Conservation (phyloP, 2,329 filamentous ascomycete species). For the Zymoseptoria ardabiliae region DNA sequence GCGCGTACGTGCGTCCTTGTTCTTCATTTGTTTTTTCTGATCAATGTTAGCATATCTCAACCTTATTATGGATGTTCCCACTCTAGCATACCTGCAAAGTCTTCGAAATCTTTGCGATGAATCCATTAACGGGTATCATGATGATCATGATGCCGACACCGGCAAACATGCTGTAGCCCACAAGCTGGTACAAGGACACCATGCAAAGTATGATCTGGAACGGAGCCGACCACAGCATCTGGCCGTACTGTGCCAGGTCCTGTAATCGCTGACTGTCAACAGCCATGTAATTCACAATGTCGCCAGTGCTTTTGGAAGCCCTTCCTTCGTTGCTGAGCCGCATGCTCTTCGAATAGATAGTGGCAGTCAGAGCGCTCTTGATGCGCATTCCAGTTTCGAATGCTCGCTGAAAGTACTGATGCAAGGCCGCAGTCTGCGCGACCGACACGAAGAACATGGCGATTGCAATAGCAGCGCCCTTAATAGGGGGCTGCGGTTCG, state of each 20-base stretch:
- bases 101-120: slow-evolving; percentile 90
- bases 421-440: slow-evolving; percentile 79
- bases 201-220: slow-evolving; percentile 96
- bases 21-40: slow-evolving; percentile 97
- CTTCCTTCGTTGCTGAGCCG: slow-evolving; percentile 89
- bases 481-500: slow-evolving; percentile 66
- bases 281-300: slow-evolving; percentile 99
- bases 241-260: slow-evolving; percentile 89
- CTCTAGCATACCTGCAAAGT: slow-evolving; percentile 43
- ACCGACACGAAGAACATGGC: slow-evolving; percentile 87
- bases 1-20: slow-evolving; percentile 88
- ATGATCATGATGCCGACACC: slow-evolving; percentile 91
- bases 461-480: slow-evolving; percentile 79
- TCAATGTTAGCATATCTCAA: not conserved
- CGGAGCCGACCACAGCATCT: slow-evolving; percentile 92
- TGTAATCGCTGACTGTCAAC: slow-evolving; percentile 93
- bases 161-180: slow-evolving; percentile 91
- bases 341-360: slow-evolving; percentile 89
- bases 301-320: slow-evolving; percentile 80
- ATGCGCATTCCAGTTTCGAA: slow-evolving; percentile 97
- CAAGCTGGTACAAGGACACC: slow-evolving; percentile 89
- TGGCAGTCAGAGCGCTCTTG: slow-evolving; percentile 79
- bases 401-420: slow-evolving; percentile 94
- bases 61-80: not conserved
- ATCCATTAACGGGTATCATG: slow-evolving; percentile 93